Evolutionary conservation across 1,284 basidiomycete genomes (phyloP).

Genomic region (Nidula niveotomentosa): DNA sequence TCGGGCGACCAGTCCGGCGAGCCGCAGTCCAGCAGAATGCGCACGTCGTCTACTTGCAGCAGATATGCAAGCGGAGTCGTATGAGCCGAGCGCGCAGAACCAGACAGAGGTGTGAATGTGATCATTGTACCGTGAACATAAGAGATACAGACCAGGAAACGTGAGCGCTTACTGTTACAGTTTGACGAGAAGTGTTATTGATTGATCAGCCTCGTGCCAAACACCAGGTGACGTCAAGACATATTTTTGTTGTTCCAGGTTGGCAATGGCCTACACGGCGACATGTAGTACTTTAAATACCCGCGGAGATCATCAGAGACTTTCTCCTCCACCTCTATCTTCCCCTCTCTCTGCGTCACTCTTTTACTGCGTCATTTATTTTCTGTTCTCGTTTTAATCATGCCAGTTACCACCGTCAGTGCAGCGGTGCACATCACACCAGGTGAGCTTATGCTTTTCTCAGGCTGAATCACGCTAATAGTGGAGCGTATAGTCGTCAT

Average conservation of each 20-base stretch:
- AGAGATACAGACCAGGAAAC: slow-evolving; percentile 12
- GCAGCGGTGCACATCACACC: slow-evolving; percentile 55
- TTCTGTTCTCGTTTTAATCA: slow-evolving; percentile 17
- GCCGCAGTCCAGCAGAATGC: slow-evolving; percentile 94
- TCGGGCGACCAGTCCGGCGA: slow-evolving; percentile 84
- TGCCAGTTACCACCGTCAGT: slow-evolving; percentile 53
- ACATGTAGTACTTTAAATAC: not conserved
- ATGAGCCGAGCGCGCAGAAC: slow-evolving; percentile 70
- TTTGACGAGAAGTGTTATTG: no score
- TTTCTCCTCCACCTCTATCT: not conserved
- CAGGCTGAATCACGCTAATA: not conserved
- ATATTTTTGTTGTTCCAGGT: no score
- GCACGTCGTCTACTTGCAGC: slow-evolving; percentile 92
- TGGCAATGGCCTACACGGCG: not conserved
- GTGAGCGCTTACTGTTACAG: not conserved
- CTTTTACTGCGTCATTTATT: not conserved
- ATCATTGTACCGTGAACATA: slow-evolving; percentile 58
- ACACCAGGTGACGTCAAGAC: not conserved
- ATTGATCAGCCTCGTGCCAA: slow-evolving; percentile 2
- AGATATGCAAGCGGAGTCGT: slow-evolving; percentile 80
- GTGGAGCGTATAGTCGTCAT: slow-evolving; percentile 27
- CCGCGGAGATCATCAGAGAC: not conserved
- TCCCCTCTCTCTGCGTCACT: not conserved
- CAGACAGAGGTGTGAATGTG: slow-evolving; percentile 89
- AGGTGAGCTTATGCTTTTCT: slow-evolving; percentile 24